Evolutionary conservation across 495 filamentous ascomycete genomes (phyloP).

Genomic region (Penicillium steckii): DNA sequence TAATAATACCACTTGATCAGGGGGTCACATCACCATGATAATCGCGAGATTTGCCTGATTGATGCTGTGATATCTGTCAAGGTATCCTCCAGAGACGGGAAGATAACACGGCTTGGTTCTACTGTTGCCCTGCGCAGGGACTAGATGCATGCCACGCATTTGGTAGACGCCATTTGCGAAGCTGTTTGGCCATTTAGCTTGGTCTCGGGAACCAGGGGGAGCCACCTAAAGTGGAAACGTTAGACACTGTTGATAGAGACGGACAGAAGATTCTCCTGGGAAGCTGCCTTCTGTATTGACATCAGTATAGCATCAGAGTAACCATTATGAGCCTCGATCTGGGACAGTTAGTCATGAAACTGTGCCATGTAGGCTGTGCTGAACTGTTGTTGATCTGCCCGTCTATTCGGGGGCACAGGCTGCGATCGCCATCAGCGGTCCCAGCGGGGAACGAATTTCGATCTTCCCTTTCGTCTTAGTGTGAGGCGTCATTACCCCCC

Average conservation of each 20-base stretch:
- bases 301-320: background rate
- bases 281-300: background rate
- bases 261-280: background rate
- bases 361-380: no score
- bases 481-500: conserved; percentile 2
- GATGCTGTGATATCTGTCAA: background rate
- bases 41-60: no score
- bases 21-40: no score
- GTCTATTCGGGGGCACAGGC: conserved; percentile 2
- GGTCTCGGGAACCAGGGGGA: background rate
- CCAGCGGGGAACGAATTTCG: conserved; percentile 9
- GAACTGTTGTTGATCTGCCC: conserved; percentile 3
- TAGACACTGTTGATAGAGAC: background rate
- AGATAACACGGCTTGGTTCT: no score
- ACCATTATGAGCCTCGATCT: background rate
- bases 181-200: background rate
- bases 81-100: no score
- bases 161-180: conserved; percentile 11
- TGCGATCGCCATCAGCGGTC: conserved; percentile 11
- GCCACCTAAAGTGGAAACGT: no score
- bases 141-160: conserved; percentile 1
- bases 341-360: no score
- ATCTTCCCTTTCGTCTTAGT: conserved; percentile 10
- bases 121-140: background rate
- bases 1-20: no score